Conservation (phyloP, 129 eudicot species). For the Dittrichia graveolens region DNA sequence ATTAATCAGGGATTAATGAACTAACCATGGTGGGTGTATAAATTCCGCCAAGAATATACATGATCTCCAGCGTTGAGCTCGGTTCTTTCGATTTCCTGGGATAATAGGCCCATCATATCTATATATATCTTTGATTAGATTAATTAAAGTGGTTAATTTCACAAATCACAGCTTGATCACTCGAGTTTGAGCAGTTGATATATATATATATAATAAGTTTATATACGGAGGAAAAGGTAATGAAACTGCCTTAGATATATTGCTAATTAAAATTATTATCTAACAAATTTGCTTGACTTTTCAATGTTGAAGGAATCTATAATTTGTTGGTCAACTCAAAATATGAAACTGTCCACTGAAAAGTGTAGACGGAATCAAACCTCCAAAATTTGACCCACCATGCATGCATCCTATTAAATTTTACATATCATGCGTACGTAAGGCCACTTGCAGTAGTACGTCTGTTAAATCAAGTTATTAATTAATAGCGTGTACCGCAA, state of each 20-base stretch:
- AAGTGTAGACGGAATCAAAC: too few relatives aligned
- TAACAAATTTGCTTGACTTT: too few relatives aligned
- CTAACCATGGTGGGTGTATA: conserved; percentile 21
- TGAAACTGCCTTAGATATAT: background rate
- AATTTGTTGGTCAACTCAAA: too few relatives aligned
- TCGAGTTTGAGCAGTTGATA: background rate
- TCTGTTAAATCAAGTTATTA: too few relatives aligned
- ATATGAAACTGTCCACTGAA: too few relatives aligned
- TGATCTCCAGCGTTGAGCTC: conserved; percentile 23
- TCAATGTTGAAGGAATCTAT: background rate
- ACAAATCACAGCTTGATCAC: background rate
- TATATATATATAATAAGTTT: background rate
- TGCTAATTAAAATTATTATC: too few relatives aligned
- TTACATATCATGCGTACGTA: too few relatives aligned
- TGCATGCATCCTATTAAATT: too few relatives aligned
- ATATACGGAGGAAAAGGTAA: background rate
- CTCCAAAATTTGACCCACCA: too few relatives aligned
- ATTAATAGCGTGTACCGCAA: too few relatives aligned
- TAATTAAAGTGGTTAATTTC: too few relatives aligned
- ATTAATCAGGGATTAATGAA: background rate
- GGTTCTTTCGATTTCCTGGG: background rate
- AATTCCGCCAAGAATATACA: conserved; percentile 11
- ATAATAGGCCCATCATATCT: background rate
- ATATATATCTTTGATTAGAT: background rate
- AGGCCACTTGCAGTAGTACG: too few relatives aligned